A percentile compares a stretch with the other conserved stretches of the same genome.
phyloP scores from a whole-genome alignment of 768 basidiomycete species.

The Boletus pseudo-olivaceus region DNA sequence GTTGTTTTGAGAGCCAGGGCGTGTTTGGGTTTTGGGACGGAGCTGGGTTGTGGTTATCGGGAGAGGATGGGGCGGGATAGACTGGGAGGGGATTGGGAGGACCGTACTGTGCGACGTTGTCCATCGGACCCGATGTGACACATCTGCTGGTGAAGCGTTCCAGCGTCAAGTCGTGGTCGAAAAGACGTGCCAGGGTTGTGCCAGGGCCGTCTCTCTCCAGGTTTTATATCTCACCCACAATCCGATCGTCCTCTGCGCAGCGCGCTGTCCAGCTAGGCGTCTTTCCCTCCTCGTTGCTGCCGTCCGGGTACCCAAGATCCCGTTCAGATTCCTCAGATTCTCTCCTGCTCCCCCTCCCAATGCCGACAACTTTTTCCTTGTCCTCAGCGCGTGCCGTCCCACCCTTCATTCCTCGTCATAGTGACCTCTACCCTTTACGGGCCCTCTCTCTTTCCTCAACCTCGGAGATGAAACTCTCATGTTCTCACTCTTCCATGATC shows the following conservation, averaged over 20 bases:
- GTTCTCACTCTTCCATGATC: slow-evolving; percentile 23
- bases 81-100: slow-evolving; percentile 27
- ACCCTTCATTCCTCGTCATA: slow-evolving; percentile 18
- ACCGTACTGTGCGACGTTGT: slow-evolving; percentile 34
- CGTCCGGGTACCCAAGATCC: slow-evolving; percentile 7
- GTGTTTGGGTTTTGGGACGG: slow-evolving; percentile 16
- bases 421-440: slow-evolving; percentile 21
- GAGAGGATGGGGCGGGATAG: slow-evolving; percentile 28
- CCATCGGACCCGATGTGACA: slow-evolving; percentile 35
- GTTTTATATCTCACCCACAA: slow-evolving; percentile 30
- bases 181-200: slow-evolving; percentile 28
- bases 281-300: slow-evolving; percentile 17
- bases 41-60: slow-evolving; percentile 26
- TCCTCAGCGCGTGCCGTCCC: slow-evolving; percentile 8
- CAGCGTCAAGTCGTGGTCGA: slow-evolving; percentile 27
- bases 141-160: slow-evolving; percentile 28
- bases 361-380: slow-evolving; percentile 26
- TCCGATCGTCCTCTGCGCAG: slow-evolving; percentile 18
- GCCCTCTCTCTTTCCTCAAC: slow-evolving; percentile 22
- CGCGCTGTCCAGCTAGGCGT: slow-evolving; percentile 11
- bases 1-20: slow-evolving; percentile 24
- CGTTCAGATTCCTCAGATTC: slow-evolving; percentile 9
- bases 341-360: slow-evolving; percentile 10
- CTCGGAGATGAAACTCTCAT: slow-evolving; percentile 37
- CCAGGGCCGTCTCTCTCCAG: slow-evolving; percentile 23